phyloP scores from a whole-genome alignment of 306 rosid genomes.

The Cajanus cajan region DNA sequence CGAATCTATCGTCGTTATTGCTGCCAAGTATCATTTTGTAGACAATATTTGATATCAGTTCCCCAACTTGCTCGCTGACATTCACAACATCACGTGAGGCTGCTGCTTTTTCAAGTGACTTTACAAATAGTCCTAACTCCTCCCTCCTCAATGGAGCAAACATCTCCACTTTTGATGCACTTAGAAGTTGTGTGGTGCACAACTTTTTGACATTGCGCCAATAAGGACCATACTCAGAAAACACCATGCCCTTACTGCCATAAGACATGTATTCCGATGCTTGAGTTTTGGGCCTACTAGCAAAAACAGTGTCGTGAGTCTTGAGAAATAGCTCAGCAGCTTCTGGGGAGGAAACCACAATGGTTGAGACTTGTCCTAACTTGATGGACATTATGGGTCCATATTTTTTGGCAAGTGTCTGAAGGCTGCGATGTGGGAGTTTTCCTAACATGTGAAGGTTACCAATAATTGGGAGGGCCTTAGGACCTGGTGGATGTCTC shows the following conservation, averaged over 20 bases:
- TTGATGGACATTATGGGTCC: slow-evolving; percentile 39
- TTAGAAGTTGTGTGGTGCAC: slow-evolving; percentile 25
- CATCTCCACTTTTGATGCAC: slow-evolving; percentile 23
- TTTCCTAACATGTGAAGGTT: slow-evolving; percentile 38
- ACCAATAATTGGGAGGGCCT: slow-evolving; percentile 34
- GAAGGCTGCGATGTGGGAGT: slow-evolving; percentile 25
- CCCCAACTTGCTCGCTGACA: not conserved
- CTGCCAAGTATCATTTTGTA: slow-evolving; percentile 5
- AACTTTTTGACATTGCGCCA: slow-evolving; percentile 43
- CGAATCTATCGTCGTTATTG: not conserved
- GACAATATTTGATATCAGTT: not conserved
- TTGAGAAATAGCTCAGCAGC: slow-evolving; percentile 50
- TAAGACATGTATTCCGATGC: not conserved
- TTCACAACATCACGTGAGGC: slow-evolving; percentile 13
- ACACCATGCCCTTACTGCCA: not conserved
- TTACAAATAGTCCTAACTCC: not conserved
- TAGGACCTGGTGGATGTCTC: slow-evolving; percentile 43
- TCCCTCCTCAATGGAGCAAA: slow-evolving; percentile 25
- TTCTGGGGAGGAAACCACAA: slow-evolving; percentile 37
- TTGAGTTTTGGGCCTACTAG: slow-evolving; percentile 10
- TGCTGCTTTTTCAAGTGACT: not conserved
- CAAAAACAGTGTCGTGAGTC: slow-evolving; percentile 35
- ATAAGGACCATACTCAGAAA: slow-evolving; percentile 19
- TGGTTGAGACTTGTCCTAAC: slow-evolving; percentile 15
- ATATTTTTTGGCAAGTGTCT: slow-evolving; percentile 24